Evolutionary conservation across 345 rosid genomes (phyloP).

Genomic region (Rhodamnia rubescens): DNA sequence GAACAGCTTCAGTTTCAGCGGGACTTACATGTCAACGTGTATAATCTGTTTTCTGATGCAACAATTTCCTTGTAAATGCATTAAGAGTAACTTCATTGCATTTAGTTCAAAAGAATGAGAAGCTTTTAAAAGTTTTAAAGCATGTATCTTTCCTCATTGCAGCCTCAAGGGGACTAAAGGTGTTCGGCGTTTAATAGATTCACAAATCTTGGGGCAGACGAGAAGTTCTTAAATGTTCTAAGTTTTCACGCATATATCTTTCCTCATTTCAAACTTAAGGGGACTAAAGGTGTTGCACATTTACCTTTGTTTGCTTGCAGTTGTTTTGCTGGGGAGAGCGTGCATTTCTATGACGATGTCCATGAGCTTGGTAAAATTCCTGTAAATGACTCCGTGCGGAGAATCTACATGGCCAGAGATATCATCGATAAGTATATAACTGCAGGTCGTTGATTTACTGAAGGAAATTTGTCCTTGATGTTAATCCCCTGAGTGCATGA

Average conservation of each 20-base stretch:
- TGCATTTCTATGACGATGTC: conserved; percentile 84
- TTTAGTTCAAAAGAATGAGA: neutral
- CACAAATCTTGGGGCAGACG: neutral
- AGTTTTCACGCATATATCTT: neutral
- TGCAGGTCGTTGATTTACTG: conserved; percentile 35
- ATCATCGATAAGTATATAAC: conserved; percentile 68
- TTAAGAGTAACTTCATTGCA: neutral
- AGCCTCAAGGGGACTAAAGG: neutral
- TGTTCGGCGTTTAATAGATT: neutral
- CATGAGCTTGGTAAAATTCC: conserved; percentile 71
- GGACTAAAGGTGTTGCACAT: neutral
- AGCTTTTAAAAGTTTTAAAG: neutral
- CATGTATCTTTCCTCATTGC: neutral
- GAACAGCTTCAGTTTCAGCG: neutral
- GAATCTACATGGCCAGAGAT: conserved; percentile 88
- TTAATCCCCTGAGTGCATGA: neutral
- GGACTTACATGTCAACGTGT: neutral
- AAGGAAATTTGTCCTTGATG: neutral
- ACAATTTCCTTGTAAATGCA: neutral
- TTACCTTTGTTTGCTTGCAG: conserved; percentile 21
- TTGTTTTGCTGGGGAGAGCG: conserved; percentile 83
- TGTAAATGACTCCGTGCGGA: conserved; percentile 44
- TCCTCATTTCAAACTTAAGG: neutral
- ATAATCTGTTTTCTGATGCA: neutral
- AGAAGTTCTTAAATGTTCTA: neutral